phyloP scores from a whole-genome alignment of 805 yeast genomes.

The Candida ulmi region DNA sequence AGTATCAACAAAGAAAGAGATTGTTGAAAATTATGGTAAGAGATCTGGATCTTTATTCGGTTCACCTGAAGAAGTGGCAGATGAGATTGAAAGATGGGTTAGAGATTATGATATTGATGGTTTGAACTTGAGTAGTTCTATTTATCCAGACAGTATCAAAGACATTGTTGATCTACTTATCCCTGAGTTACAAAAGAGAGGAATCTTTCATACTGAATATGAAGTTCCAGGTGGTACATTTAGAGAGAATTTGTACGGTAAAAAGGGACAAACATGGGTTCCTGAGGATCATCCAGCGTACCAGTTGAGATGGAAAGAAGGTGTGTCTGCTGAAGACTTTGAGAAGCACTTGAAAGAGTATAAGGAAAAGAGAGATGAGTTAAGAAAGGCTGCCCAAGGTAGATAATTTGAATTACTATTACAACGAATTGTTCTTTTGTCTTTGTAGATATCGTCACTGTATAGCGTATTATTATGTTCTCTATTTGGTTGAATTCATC shows the following conservation, averaged over 20 bases:
- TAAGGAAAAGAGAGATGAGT: background rate
- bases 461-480: no score
- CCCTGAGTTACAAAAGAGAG: constrained; percentile 33
- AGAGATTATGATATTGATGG: constrained; percentile 37
- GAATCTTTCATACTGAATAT: constrained; percentile 33
- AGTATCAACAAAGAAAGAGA: constrained; percentile 25
- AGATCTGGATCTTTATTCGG: constrained; percentile 29
- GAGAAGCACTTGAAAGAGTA: constrained; percentile 8
- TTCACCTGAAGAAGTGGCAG: constrained; percentile 31
- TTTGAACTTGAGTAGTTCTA: constrained; percentile 34
- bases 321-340: constrained; percentile 22
- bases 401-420: no score
- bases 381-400: background rate
- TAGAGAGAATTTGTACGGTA: constrained; percentile 31
- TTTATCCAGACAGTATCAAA: constrained; percentile 32
- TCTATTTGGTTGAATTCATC: no score
- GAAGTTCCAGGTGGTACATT: constrained; percentile 27
- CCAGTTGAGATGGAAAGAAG: constrained; percentile 18
- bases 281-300: constrained; percentile 18
- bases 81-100: constrained; percentile 35
- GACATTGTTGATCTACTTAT: constrained; percentile 32
- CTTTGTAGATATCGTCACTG: no score
- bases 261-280: constrained; percentile 7
- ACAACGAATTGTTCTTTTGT: no score
- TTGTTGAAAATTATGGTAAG: constrained; percentile 27